Evolutionary conservation across 1,284 basidiomycete genomes (phyloP).

Genomic region (Marasmius fiardii): DNA sequence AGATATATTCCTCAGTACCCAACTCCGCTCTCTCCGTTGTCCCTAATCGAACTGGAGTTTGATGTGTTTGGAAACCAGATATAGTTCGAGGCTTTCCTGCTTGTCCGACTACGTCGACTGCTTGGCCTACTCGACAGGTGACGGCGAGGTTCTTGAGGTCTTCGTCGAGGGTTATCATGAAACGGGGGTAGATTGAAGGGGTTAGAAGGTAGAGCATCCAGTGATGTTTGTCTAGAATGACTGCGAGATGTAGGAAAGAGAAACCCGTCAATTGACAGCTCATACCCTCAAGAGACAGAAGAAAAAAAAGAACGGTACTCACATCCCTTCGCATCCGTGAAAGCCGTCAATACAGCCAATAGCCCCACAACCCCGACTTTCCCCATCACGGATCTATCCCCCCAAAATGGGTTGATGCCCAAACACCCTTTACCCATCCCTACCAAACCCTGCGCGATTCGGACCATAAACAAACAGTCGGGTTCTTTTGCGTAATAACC

Average conservation of each 20-base stretch:
- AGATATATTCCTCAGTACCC: slow-evolving; percentile 95
- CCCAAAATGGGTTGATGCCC: slow-evolving; percentile 97
- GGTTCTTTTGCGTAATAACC: slow-evolving; percentile 98
- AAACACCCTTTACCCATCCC: slow-evolving; percentile 99
- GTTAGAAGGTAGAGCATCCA: slow-evolving; percentile 99
- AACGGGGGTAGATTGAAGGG: slow-evolving; percentile 96
- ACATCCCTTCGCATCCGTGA: slow-evolving; percentile 94
- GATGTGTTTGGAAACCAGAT: slow-evolving; percentile 95
- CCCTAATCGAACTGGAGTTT: slow-evolving; percentile 91
- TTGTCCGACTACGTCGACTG: slow-evolving; percentile 88
- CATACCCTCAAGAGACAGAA: slow-evolving; percentile 2
- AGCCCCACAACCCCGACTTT: slow-evolving; percentile 91
- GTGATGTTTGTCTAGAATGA: slow-evolving; percentile 92
- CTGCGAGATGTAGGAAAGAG: no score
- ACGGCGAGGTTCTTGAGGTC: slow-evolving; percentile 83
- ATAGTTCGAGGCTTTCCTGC: slow-evolving; percentile 91
- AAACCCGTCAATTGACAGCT: slow-evolving; percentile 10
- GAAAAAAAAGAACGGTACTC: slow-evolving; percentile 34
- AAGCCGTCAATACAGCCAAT: slow-evolving; percentile 84
- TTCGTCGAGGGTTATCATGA: slow-evolving; percentile 96
- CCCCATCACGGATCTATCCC: slow-evolving; percentile 88
- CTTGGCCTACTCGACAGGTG: slow-evolving; percentile 87
- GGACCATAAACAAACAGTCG: slow-evolving; percentile 95
- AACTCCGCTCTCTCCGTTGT: slow-evolving; percentile 94
- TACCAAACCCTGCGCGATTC: slow-evolving; percentile 93